Evolutionary conservation across 1,284 basidiomycete species (phyloP), one percentile per base, ranked within the genome.

Genomic region (Amylostereum areolatum): DNA sequence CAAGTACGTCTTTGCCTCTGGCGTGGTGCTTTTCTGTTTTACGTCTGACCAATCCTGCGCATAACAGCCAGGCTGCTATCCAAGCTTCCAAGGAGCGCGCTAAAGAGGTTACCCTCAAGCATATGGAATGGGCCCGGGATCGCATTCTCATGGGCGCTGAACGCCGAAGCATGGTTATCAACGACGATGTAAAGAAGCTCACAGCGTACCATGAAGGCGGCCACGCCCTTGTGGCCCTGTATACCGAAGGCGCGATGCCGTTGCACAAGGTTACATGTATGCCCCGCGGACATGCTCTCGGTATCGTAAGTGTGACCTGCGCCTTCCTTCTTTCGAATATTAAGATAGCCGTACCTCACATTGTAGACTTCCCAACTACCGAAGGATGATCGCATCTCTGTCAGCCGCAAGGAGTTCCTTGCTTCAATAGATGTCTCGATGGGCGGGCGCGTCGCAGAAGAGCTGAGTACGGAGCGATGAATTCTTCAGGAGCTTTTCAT

Each of bases 151-250:
- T 97, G 92, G 94, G 95, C 43, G 90, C 90, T 27, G 94, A 97
- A 67, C 77, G 94, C 55, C 88, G 84, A 70, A 93, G 88, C 52
- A 83, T 87, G 44, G 93, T 83, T 62, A 89, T 96, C 51, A 86
- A 90, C 55, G 84, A 86, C 27, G 86, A 92, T 64, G 83, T 80
- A 32, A 96, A 93, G 66, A 72, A 83, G 54, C 81, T 89, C 50
- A 97, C 94, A 0, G 95, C 95, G 5, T 97, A 96, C 69, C 95
- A 97, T 66, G 94, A 97, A 83, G 94, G 92, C 54, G 94, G 94
- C 7, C 94, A 97, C 66, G 92, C 94, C 12, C 78, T 97, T 25
- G 83, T 92, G 24, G 92, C 93, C 5, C 69, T 97, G 34, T 92
- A 92, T 64, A 97, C 95, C 0, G 81, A 90, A 52, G 94, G 93